Conservation (phyloP, 208 protist species). For the Angomonas deanei region DNA sequence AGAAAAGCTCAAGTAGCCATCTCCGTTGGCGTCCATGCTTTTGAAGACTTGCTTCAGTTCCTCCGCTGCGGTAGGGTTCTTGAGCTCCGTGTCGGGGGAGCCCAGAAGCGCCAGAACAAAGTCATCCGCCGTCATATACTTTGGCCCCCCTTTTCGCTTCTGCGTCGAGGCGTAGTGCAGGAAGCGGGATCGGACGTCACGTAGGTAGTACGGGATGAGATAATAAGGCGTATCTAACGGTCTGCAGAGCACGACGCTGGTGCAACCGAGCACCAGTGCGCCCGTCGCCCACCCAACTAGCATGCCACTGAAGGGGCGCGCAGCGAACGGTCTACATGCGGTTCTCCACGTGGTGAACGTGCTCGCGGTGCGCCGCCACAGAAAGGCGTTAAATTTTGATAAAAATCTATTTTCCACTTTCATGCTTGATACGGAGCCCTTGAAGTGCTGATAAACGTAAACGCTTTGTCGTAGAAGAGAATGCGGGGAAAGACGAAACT, state of each 20-base stretch:
- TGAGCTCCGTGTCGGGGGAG: constrained; percentile 24
- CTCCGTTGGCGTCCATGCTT: constrained; percentile 70
- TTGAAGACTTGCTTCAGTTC: constrained; percentile 53
- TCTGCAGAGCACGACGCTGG: constrained; percentile 38
- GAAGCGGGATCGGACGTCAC: constrained; percentile 71
- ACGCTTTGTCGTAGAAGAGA: too few relatives aligned
- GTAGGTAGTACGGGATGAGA: constrained; percentile 86
- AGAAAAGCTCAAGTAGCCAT: constrained; percentile 68
- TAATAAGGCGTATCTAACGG: constrained; percentile 77
- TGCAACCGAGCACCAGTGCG: constrained; percentile 9
- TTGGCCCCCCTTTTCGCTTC: constrained; percentile 38
- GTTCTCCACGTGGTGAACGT: too few relatives aligned
- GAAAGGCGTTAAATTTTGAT: too few relatives aligned
- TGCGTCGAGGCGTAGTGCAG: constrained; percentile 79
- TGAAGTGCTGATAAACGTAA: too few relatives aligned
- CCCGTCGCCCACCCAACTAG: constrained; percentile 23
- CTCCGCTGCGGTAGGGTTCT: constrained; percentile 13
- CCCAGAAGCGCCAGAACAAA: constrained; percentile 78
- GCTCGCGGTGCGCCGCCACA: too few relatives aligned
- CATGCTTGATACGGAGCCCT: too few relatives aligned
- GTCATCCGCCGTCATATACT: constrained; percentile 84
- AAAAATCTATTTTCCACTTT: too few relatives aligned
- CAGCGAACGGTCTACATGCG: neutral
- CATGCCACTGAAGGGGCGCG: neutral
- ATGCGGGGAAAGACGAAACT: too few relatives aligned